Evolutionary conservation across 2,329 filamentous ascomycete genomes (phyloP), one percentile per base, ranked within the genome.

Genomic region (Seiridium cupressi): DNA sequence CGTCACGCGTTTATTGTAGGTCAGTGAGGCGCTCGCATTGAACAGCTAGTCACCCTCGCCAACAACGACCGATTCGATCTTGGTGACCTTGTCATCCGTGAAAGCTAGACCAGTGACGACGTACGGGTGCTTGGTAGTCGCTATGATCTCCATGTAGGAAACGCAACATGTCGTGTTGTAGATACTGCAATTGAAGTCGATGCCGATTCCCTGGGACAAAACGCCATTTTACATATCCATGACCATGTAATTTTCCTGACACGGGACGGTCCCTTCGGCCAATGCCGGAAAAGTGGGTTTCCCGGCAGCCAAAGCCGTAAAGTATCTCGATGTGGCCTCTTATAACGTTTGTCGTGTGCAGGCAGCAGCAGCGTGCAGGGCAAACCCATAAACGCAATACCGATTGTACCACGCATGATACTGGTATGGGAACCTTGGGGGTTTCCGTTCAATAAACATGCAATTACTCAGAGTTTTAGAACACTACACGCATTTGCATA

Each of bases 81-180:
- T 58, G 13, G 64, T 62, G 47, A 72, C 69, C 60, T 66, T 65
- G n/a, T 68, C 63, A n/a, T 56, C 58, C 31, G 63, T 63, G 61
- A 71, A 65, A 13, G 69, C 51, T 38, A 73, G 71, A 9, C 71
- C 67, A 44, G 71, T 73, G 44, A 71, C 72, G 11, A 72, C 73
- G 51, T 73, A 74, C 26, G 73, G 73, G 18, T 73, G 69, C 11
- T 70, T 66, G 18, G 61, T 66, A 11, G 70, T 66, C 31, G 67
- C 66, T 60, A 76, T 72, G 57, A 80, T 70, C 64, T 79, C 76
- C 31, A 79, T 77, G 61, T 75, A 76, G 44, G 77, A 76, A n/a
- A 75, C 72, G 63, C 74, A 77, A 34, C 63, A 62, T n/a, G 65
- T 65, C 3, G 68, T 66, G 65, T 76, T 74, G 60, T 70, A 62